phyloP scores from a whole-genome alignment of 371 early-diverging fungal genomes.

The Lichtheimia ornata region DNA sequence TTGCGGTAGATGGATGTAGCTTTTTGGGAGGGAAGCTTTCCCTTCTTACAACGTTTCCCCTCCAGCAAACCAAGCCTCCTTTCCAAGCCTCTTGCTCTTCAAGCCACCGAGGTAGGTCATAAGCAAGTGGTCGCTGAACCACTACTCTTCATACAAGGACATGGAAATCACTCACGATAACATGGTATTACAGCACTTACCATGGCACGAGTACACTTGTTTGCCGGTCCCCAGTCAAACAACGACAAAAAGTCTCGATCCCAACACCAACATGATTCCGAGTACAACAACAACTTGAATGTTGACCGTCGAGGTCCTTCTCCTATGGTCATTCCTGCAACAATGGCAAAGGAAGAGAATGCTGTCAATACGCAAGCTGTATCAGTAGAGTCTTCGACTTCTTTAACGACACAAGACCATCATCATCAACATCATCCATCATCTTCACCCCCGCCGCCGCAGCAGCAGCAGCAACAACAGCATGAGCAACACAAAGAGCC shows the following conservation, averaged over 20 bases:
- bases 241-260: not conserved
- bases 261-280: not conserved
- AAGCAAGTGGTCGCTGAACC: constrained; percentile 1
- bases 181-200: not conserved
- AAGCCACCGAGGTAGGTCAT: constrained; percentile 11
- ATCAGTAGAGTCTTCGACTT: too few relatives aligned
- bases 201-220: constrained; percentile 16
- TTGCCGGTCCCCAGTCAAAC: constrained; percentile 9
- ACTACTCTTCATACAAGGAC: not conserved
- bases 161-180: too few relatives aligned
- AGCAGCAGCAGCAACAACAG: not conserved
- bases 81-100: constrained; percentile 6
- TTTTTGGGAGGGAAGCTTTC: too few relatives aligned
- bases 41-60: too few relatives aligned
- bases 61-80: not conserved
- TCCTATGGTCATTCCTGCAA: not conserved
- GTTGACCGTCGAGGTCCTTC: not conserved
- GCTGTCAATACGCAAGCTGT: not conserved
- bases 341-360: not conserved
- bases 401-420: not conserved
- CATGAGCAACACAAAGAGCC: not conserved
- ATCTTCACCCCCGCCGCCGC: not conserved
- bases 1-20: too few relatives aligned
- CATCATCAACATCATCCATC: not conserved
- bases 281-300: not conserved